Conservation (phyloP, 164 flowering plant genomes). For the Piper betle region DNA sequence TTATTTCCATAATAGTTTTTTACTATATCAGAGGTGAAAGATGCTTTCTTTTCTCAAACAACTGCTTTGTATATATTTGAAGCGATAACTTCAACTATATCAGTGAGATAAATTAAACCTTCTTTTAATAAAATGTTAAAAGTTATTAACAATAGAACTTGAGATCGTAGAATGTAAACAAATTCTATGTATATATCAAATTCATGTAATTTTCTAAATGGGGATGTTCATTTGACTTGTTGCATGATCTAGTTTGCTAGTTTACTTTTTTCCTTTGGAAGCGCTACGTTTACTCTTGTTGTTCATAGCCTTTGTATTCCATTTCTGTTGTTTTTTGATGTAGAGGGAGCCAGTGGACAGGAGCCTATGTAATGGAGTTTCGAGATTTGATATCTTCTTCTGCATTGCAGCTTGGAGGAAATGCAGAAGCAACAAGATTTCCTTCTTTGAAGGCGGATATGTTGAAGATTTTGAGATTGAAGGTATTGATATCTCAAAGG, state of each 20-base stretch:
- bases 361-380: conserved; percentile 72
- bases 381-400: conserved; percentile 41
- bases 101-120: too few relatives aligned
- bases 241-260: background rate
- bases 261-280: background rate
- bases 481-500: conserved; percentile 29
- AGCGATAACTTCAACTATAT: too few relatives aligned
- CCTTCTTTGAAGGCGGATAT: conserved; percentile 78
- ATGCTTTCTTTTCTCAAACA: too few relatives aligned
- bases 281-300: background rate
- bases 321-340: background rate
- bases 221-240: background rate
- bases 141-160: too few relatives aligned
- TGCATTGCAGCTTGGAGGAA: conserved; percentile 15
- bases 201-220: background rate
- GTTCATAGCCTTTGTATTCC: background rate
- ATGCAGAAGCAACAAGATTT: conserved; percentile 61
- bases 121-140: too few relatives aligned
- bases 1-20: too few relatives aligned
- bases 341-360: conserved; percentile 91
- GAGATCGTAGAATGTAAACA: too few relatives aligned
- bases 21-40: too few relatives aligned
- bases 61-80: too few relatives aligned
- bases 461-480: conserved; percentile 49
- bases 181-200: too few relatives aligned